Percentiles rank a stretch among this genome's conserved stretches.
Evolutionary conservation across 345 rosid genomes (phyloP).

Genomic region (Gossypium sturtianum): DNA sequence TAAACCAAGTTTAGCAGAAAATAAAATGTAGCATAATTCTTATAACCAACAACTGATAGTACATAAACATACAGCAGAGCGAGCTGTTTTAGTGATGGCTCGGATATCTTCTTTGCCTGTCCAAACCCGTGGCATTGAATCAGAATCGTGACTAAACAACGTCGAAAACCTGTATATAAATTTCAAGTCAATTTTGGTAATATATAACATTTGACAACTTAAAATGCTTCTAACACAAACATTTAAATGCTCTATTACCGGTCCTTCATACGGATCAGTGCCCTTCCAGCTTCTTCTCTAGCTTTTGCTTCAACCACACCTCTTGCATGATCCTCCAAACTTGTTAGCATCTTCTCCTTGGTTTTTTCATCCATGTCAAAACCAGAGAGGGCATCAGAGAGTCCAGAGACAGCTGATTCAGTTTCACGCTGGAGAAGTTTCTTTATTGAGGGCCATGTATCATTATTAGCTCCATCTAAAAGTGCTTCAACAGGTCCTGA

Average conservation of each 20-base stretch:
- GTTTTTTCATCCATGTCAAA: conserved; percentile 71
- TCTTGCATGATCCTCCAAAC: conserved; percentile 56
- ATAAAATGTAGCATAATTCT: not conserved
- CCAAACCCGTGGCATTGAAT: conserved; percentile 99
- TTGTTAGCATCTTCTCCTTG: conserved; percentile 51
- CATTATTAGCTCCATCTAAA: conserved; percentile 71
- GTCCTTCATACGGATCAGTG: conserved; percentile 85
- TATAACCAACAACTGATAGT: not conserved
- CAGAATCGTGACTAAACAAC: conserved; percentile 88
- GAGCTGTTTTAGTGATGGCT: conserved; percentile 86
- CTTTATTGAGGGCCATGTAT: conserved; percentile 89
- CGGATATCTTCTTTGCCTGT: conserved; percentile 97
- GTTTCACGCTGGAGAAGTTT: conserved; percentile 64
- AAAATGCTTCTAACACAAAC: conserved; percentile 11
- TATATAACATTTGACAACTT: conserved; percentile 7
- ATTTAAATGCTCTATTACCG: conserved; percentile 39
- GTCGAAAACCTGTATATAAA: conserved; percentile 63
- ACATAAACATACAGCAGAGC: conserved; percentile 59
- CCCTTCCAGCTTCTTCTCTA: conserved; percentile 89
- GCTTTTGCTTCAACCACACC: conserved; percentile 83
- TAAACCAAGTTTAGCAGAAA: conserved; percentile 15
- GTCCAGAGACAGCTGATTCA: conserved; percentile 59
- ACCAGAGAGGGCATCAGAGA: conserved; percentile 64
- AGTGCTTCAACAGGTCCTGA: conserved; percentile 92
- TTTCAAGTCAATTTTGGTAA: conserved; percentile 17